These are phyloP conservation scores for Chloranthus sessilifolius DNA, from an alignment of 164 flowering plant species.

Conservation along the genomic window DNA sequence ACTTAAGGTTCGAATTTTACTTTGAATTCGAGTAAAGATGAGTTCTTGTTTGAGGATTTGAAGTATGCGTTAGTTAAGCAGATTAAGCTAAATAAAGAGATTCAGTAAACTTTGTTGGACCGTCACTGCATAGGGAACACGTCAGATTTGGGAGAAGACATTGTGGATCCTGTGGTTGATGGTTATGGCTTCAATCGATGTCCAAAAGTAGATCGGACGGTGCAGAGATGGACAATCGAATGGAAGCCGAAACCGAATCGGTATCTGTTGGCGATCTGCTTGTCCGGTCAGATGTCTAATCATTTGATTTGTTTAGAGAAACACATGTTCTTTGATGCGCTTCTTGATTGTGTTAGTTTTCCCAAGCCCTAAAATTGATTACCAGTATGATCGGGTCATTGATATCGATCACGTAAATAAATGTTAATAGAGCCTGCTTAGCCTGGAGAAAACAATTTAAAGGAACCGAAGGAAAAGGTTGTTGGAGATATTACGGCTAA, in stretches of 20 bases:
- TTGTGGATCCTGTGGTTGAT: slow-evolving; percentile 17
- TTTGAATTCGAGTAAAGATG: no score
- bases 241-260: slow-evolving; percentile 73
- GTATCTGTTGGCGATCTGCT: slow-evolving; percentile 73
- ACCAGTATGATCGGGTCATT: slow-evolving; percentile 58
- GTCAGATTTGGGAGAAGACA: slow-evolving; percentile 21
- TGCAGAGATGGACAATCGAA: slow-evolving; percentile 54
- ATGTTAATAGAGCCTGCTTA: slow-evolving; percentile 70
- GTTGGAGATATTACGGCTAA: slow-evolving; percentile 56
- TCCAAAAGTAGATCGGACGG: slow-evolving; percentile 35
- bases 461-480: slow-evolving; percentile 48
- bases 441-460: slow-evolving; percentile 62
- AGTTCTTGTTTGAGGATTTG: slow-evolving; percentile 29
- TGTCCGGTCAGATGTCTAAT: slow-evolving; percentile 98
- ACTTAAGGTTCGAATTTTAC: slow-evolving; percentile 12
- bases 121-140: slow-evolving; percentile 43
- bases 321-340: slow-evolving; percentile 95
- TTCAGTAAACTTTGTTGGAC: slow-evolving; percentile 58
- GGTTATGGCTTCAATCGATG: slow-evolving; percentile 32
- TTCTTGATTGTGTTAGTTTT: slow-evolving; percentile 75
- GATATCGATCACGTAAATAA: slow-evolving; percentile 73
- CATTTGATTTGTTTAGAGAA: slow-evolving; percentile 94
- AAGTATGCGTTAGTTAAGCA: slow-evolving; percentile 47
- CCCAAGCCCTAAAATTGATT: slow-evolving; percentile 82
- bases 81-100: slow-evolving; percentile 59